A percentile compares a stretch with the other conserved stretches of the same genome.
These are phyloP conservation scores for Hypoxylon fragiforme DNA, from an alignment of 495 filamentous ascomycete species.

Conservation along the genomic window DNA sequence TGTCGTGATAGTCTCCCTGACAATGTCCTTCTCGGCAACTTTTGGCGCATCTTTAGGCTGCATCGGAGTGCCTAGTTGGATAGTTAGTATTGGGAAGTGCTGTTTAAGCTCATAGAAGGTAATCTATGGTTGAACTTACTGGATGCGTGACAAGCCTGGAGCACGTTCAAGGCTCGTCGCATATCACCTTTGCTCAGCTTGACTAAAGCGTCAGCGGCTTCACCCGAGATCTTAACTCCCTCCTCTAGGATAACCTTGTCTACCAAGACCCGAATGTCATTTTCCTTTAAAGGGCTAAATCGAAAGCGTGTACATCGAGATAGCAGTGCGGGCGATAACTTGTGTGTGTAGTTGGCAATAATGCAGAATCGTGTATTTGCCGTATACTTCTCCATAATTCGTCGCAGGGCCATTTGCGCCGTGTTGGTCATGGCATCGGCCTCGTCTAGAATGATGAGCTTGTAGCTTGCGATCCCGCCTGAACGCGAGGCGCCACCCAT, in stretches of 20 bases:
- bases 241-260: conserved; percentile 91
- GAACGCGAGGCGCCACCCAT: conserved; percentile 42
- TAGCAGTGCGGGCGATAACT: conserved; percentile 90
- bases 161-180: conserved; percentile 90
- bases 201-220: conserved; percentile 80
- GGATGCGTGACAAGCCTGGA: conserved; percentile 94
- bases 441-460: conserved; percentile 97
- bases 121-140: no score
- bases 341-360: conserved; percentile 99
- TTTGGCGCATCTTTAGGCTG: conserved; percentile 66
- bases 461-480: conserved; percentile 69
- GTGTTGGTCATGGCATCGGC: conserved; percentile 97
- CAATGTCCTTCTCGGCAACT: conserved; percentile 57
- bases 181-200: conserved; percentile 92
- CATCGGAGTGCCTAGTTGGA: conserved; percentile 63
- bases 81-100: conserved; percentile 25
- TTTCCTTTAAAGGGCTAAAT: conserved; percentile 89
- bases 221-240: conserved; percentile 75
- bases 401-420: conserved; percentile 92
- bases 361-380: conserved; percentile 98
- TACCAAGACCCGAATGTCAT: conserved; percentile 78
- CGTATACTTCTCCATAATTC: conserved; percentile 99
- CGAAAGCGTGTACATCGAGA: conserved; percentile 94
- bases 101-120: background rate
- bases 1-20: conserved; percentile 84